Percentiles rank a stretch among this genome's conserved stretches.
Conservation (phyloP, 257 asterid genomes). For the Leonotis leonurus region DNA sequence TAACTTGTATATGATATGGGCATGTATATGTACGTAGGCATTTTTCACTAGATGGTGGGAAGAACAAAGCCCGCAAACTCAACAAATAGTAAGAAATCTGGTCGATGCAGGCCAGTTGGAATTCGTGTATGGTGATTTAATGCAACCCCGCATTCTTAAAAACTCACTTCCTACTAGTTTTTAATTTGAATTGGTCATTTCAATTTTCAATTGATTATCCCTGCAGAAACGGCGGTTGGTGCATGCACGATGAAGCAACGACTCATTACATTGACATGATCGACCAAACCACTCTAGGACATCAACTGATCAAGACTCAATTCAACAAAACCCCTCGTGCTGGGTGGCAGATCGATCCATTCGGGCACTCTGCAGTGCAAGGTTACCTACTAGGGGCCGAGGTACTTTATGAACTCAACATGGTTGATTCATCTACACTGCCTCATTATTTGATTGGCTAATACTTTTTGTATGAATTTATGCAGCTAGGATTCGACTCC, state of each 20-base stretch:
- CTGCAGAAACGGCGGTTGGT: conserved; percentile 90
- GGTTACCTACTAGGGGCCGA: conserved; percentile 74
- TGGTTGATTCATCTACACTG: background rate
- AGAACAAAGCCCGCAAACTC: conserved; percentile 52
- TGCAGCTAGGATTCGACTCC: conserved; percentile 79
- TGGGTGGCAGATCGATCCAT: conserved; percentile 98
- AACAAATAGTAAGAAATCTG: conserved; percentile 44
- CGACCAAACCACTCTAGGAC: conserved; percentile 92
- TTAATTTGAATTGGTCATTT: background rate
- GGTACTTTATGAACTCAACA: conserved; percentile 29
- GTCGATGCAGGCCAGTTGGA: conserved; percentile 74
- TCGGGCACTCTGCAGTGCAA: conserved; percentile 91
- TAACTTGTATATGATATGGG: conserved; percentile 10
- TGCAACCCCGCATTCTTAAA: background rate
- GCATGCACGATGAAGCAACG: conserved; percentile 94
- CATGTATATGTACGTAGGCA: conserved; percentile 36
- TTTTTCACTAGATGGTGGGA: conserved; percentile 88
- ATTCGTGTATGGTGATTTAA: conserved; percentile 56
- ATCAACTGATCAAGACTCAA: conserved; percentile 50
- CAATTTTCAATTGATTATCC: background rate
- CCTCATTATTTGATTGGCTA: background rate
- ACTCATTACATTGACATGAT: conserved; percentile 83
- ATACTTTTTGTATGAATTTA: background rate
- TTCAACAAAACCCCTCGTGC: conserved; percentile 85
- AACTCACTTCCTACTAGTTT: background rate